Base-by-base conservation (phyloP, 2,329 filamentous ascomycete genomes). In the Emmonsiellopsis sp. region DNA sequence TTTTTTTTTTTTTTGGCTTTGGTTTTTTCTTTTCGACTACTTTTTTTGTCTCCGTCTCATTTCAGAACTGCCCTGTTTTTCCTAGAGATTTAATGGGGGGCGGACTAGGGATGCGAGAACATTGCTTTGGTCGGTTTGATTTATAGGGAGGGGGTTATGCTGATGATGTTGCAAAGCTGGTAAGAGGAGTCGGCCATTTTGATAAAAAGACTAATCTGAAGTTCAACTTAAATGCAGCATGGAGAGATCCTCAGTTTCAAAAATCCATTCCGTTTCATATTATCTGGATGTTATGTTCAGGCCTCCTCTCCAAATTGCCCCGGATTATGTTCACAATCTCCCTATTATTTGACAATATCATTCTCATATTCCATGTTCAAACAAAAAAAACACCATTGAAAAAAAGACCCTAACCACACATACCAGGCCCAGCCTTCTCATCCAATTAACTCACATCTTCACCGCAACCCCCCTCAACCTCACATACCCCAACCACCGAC, bases 51-150 rank as follows among this genome's bases (percentile, higher is more conserved):
- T 73, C 69, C 70, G 67, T 76, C 76, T 70, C 70, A 63, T 77
- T 72, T 78, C 77, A 78, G 78, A 80, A 71, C 77, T 79, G 74
- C 71, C 66, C 63, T 26, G 20, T 66, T 62, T 56, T 62, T 70
- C 63, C 69, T 67, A 56, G 65, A 79, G 76, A 67, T 38, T 49
- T 67, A 68, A 76, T 69, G 74, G 72, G 70, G 69, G 70, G 69
- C 71, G 74, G 78, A 80, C 78, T 80, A 80, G 77, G 74, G 76
- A 76, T 73, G 73, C 62, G 76, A 76, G 71, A 69, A 80, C 75
- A 79, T 55, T 7, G 10, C 50, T 13, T 10, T n/a, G 30, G 15
- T 7, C 43, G 5, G 11, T 45, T 45, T 45, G 31, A 5, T 26
- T 26, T 26, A n/a, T n/a, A n/a, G n/a, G n/a, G n/a, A 26, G 20